phyloP scores from a whole-genome alignment of 2,329 filamentous ascomycete species.

The Tolypocladium ophioglossoides region DNA sequence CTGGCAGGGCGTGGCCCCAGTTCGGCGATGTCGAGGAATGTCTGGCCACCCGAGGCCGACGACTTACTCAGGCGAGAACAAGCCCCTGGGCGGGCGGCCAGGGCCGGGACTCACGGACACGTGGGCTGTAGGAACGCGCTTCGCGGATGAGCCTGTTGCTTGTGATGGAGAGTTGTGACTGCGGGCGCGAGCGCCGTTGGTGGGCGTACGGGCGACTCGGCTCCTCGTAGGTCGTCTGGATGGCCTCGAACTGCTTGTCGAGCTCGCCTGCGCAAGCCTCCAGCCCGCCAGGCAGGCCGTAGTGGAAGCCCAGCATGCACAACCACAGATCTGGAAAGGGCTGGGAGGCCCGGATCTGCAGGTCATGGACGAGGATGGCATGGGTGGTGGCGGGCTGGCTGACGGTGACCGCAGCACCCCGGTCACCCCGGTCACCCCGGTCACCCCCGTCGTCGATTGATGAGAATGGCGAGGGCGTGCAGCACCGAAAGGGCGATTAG shows the following conservation, averaged over 20 bases:
- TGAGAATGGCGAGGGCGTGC: neutral
- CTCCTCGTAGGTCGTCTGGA: neutral
- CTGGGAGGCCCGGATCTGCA: constrained; percentile 1
- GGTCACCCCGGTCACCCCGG: no score
- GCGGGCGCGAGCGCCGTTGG: neutral
- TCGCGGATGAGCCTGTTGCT: neutral
- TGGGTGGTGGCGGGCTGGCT: neutral
- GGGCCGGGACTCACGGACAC: neutral
- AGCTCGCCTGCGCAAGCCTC: neutral
- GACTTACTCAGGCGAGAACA: neutral
- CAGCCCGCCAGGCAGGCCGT: neutral
- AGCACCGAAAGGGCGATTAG: neutral
- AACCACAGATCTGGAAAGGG: constrained; percentile 5
- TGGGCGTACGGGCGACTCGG: neutral
- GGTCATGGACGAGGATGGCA: neutral
- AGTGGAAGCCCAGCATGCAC: constrained; percentile 1
- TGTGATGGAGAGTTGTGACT: neutral
- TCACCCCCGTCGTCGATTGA: no score
- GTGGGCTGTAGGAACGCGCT: no score
- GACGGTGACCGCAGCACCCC: neutral
- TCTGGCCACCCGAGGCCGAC: neutral
- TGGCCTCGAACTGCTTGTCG: neutral
- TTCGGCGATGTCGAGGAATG: neutral
- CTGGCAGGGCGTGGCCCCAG: neutral
- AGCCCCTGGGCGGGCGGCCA: neutral